A percentile compares a stretch with the other conserved stretches of the same genome.
phyloP scores from a whole-genome alignment of 805 yeast genomes.

The Yamadazyma sp. region DNA sequence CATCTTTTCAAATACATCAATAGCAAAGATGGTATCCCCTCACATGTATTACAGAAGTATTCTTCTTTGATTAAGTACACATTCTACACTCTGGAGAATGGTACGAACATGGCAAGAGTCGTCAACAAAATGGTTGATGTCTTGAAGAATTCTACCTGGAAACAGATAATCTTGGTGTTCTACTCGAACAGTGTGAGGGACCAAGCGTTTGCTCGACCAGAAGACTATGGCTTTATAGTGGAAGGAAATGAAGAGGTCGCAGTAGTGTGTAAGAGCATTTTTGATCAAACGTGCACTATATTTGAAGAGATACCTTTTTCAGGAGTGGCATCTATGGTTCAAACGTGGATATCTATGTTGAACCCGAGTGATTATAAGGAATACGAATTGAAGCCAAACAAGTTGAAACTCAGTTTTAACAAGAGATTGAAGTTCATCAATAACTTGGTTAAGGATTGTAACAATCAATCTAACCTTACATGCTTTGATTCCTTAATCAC shows the following conservation, averaged over 20 bases:
- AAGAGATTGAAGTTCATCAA: slow-evolving; percentile 34
- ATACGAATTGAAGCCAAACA: slow-evolving; percentile 29
- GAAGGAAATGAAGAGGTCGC: slow-evolving; percentile 24
- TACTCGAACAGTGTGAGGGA: slow-evolving; percentile 31
- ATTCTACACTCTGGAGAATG: slow-evolving; percentile 28
- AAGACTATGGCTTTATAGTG: slow-evolving; percentile 30
- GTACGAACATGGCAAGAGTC: slow-evolving; percentile 22
- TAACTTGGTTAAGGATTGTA: slow-evolving; percentile 29
- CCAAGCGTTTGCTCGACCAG: slow-evolving; percentile 38
- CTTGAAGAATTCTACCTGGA: slow-evolving; percentile 36
- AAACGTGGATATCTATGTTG: slow-evolving; percentile 33
- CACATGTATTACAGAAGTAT: slow-evolving; percentile 26
- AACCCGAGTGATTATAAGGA: slow-evolving; percentile 38
- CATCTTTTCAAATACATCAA: slow-evolving; percentile 25
- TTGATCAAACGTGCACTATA: slow-evolving; percentile 29
- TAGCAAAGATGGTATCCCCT: slow-evolving; percentile 28
- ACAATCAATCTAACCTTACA: slow-evolving; percentile 26
- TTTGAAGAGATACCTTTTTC: slow-evolving; percentile 27
- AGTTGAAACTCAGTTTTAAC: slow-evolving; percentile 33
- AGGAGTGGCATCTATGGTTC: slow-evolving; percentile 17
- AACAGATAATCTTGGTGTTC: slow-evolving; percentile 33
- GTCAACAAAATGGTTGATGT: slow-evolving; percentile 24
- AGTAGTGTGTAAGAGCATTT: slow-evolving; percentile 26
- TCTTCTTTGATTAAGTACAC: slow-evolving; percentile 34
- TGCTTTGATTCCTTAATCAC: slow-evolving; percentile 36